phyloP scores from a whole-genome alignment of 2,329 filamentous ascomycete species.

The Talaromyces islandicus region DNA sequence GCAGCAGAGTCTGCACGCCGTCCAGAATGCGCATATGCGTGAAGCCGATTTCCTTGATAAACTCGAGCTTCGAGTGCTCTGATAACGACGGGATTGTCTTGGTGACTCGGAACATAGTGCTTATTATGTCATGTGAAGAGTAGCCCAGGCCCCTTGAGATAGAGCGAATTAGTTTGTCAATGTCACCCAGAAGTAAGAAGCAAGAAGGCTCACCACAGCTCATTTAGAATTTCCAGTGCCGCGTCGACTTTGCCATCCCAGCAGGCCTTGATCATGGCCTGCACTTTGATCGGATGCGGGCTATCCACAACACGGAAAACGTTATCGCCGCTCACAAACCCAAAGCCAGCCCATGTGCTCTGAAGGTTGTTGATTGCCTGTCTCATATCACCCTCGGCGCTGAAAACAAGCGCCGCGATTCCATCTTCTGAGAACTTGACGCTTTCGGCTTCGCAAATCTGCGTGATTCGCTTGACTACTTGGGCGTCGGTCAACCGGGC shows the following conservation, averaged over 20 bases:
- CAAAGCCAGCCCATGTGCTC: constrained; percentile 86
- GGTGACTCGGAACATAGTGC: constrained; percentile 97
- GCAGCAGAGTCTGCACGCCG: constrained; percentile 88
- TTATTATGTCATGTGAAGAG: constrained; percentile 98
- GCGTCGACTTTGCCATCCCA: constrained; percentile 86
- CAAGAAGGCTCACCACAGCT: constrained; percentile 66
- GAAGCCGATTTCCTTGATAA: constrained; percentile 97
- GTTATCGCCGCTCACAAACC: constrained; percentile 95
- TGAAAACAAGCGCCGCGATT: constrained; percentile 92
- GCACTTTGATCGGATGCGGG: constrained; percentile 95
- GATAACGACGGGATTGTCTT: constrained; percentile 90
- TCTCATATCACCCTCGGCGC: constrained; percentile 95
- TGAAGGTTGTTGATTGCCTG: constrained; percentile 99
- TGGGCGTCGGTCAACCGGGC: constrained; percentile 87
- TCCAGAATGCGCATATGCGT: constrained; percentile 99
- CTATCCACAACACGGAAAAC: constrained; percentile 97
- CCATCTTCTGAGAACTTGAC: constrained; percentile 91
- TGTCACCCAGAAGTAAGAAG: neutral
- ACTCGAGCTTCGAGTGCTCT: constrained; percentile 93
- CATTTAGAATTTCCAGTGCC: constrained; percentile 77
- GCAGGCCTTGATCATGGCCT: constrained; percentile 97
- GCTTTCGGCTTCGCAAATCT: constrained; percentile 88
- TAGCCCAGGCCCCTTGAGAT: constrained; percentile 69
- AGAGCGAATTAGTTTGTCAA: constrained; percentile 4
- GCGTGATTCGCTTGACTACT: constrained; percentile 81